phyloP scores from a whole-genome alignment of 192 early-diverging fungal species.

The Glomus cerebriforme region DNA sequence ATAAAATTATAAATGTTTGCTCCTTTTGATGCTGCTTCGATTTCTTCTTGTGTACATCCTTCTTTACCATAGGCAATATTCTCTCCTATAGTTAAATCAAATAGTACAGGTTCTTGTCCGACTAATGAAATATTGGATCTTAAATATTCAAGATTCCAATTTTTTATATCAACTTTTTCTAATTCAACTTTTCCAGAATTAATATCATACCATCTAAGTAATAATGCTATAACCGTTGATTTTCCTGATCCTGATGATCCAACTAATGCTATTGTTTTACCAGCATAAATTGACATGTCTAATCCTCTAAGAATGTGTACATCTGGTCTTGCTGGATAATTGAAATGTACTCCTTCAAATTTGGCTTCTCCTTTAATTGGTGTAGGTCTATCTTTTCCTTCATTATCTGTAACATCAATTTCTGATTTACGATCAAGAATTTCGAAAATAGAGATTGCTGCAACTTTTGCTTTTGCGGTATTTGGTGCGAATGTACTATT shows the following conservation, averaged over 20 bases:
- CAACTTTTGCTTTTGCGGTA: conserved; percentile 70
- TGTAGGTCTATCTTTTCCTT: conserved; percentile 41
- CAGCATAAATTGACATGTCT: conserved; percentile 48
- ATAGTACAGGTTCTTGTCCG: conserved; percentile 88
- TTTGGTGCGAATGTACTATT: conserved; percentile 65
- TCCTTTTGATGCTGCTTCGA: conserved; percentile 52
- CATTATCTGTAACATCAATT: conserved; percentile 61
- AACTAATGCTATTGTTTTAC: conserved; percentile 82
- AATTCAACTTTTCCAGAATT: conserved; percentile 60
- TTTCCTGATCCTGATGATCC: conserved; percentile 89
- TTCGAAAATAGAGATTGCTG: conserved; percentile 66
- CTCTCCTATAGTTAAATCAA: conserved; percentile 79
- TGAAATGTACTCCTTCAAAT: conserved; percentile 61
- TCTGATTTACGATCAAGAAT: conserved; percentile 67
- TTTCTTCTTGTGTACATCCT: conserved; percentile 47
- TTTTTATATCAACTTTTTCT: conserved; percentile 57
- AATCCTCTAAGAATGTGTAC: conserved; percentile 64
- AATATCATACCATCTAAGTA: conserved; percentile 83
- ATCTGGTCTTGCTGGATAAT: conserved; percentile 69
- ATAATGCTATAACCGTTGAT: conserved; percentile 59
- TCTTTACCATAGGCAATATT: conserved; percentile 79
- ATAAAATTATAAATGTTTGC: conserved; percentile 72
- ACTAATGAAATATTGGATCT: conserved; percentile 79
- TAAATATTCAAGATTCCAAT: conserved; percentile 64
- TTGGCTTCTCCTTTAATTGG: conserved; percentile 48